Conservation (phyloP, 108 stramenopile genomes). For the Discostella pseudostelligera region DNA sequence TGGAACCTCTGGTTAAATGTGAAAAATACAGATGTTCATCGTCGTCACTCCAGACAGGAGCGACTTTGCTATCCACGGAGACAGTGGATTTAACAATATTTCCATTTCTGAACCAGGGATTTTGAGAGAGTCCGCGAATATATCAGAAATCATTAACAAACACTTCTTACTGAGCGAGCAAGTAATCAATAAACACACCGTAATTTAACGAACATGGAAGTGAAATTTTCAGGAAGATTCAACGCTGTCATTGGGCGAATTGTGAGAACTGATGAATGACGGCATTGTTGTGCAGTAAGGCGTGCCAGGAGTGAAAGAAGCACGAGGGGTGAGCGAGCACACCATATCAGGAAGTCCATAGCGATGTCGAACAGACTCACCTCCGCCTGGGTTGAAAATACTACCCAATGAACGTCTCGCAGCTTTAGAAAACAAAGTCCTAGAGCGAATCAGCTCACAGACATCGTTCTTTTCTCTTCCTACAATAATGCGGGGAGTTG, state of each 20-base stretch:
- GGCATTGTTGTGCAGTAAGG: background rate
- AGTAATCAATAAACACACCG: conserved; percentile 10
- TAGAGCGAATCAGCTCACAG: conserved; percentile 26
- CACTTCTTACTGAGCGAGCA: background rate
- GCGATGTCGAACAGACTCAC: no score
- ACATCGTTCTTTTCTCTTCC: conserved; percentile 25
- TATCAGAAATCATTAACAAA: background rate
- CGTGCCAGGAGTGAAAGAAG: background rate
- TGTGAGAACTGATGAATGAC: conserved; percentile 45
- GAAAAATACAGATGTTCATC: conserved; percentile 1
- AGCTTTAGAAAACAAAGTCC: conserved; percentile 58
- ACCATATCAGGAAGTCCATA: no score
- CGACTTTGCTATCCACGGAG: conserved; percentile 69
- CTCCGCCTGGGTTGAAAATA: conserved; percentile 71
- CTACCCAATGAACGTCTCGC: conserved; percentile 49
- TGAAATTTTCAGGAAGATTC: conserved; percentile 75
- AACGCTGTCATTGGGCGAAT: conserved; percentile 77
- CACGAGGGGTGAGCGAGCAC: no score
- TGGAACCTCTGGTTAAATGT: no score
- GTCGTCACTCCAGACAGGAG: conserved; percentile 62
- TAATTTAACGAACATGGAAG: conserved; percentile 73
- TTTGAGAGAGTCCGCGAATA: background rate
- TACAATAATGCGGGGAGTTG: conserved; percentile 14
- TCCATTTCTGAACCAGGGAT: conserved; percentile 40
- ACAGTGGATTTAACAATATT: conserved; percentile 12